Evolutionary conservation across 345 rosid genomes (phyloP).

Genomic region (Lagerstroemia speciosa): DNA sequence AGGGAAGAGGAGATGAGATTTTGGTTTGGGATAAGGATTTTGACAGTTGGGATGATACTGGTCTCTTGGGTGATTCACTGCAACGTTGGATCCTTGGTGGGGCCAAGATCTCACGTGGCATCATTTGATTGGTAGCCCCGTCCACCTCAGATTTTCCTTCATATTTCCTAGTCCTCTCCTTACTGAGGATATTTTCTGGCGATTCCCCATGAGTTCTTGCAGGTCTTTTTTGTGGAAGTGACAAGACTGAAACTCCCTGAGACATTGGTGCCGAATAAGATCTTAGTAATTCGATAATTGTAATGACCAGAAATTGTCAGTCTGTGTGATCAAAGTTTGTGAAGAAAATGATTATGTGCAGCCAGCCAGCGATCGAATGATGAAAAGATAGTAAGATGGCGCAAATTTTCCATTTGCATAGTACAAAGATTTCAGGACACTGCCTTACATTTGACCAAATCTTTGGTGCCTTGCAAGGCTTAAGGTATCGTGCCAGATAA

Average conservation of each 20-base stretch:
- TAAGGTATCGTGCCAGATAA: neutral
- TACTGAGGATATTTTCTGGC: neutral
- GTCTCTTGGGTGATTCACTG: neutral
- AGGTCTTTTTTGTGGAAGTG: too few species aligned
- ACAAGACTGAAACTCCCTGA: neutral
- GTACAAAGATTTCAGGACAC: neutral
- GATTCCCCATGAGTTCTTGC: too few species aligned
- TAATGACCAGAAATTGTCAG: neutral
- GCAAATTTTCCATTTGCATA: neutral
- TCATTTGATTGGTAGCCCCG: neutral
- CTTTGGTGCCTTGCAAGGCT: too few species aligned
- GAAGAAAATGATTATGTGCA: neutral
- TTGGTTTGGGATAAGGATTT: constrained; percentile 57
- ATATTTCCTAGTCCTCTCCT: too few species aligned
- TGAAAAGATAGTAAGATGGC: neutral
- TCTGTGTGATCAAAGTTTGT: neutral
- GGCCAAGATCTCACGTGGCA: neutral
- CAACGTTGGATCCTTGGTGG: constrained; percentile 2
- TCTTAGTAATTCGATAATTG: neutral
- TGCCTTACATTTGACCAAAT: too few species aligned
- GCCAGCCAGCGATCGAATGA: too few species aligned
- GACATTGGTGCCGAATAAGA: neutral
- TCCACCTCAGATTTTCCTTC: too few species aligned
- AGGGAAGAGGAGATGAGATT: constrained; percentile 61
- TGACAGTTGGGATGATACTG: neutral